Percentiles rank a stretch among this genome's conserved stretches.
Evolutionary conservation across 2,329 filamentous ascomycete genomes (phyloP).

Genomic region (Colletotrichum sansevieriae): DNA sequence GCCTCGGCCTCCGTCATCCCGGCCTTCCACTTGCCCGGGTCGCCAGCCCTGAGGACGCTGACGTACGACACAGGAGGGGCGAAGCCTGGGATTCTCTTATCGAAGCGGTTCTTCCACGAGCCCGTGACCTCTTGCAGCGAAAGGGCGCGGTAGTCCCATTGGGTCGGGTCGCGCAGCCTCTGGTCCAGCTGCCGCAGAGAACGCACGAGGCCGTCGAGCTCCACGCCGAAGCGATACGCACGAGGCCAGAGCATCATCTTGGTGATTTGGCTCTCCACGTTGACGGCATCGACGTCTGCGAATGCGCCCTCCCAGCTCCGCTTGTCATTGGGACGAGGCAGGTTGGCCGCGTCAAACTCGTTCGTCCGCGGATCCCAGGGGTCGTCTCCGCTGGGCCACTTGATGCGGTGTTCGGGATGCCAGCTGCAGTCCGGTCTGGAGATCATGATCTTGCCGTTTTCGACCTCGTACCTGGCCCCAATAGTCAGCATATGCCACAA

Average conservation of each 20-base stretch:
- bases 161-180: constrained; percentile 20
- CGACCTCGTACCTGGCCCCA: constrained; percentile 11
- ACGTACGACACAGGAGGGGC: constrained; percentile 43
- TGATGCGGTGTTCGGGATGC: constrained; percentile 51
- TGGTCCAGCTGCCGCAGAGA: constrained; percentile 23
- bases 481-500: neutral
- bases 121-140: constrained; percentile 34
- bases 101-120: constrained; percentile 36
- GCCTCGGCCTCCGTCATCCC: constrained; percentile 31
- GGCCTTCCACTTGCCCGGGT: constrained; percentile 45
- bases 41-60: constrained; percentile 51
- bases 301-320: constrained; percentile 45
- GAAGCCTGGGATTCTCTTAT: neutral
- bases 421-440: constrained; percentile 45
- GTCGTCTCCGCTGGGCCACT: constrained; percentile 44
- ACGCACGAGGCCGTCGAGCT: constrained; percentile 43
- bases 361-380: constrained; percentile 12
- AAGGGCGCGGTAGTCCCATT: constrained; percentile 37
- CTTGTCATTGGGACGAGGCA: constrained; percentile 9
- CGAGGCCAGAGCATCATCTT: constrained; percentile 50
- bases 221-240: constrained; percentile 56
- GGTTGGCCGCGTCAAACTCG: constrained; percentile 14
- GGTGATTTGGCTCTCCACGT: constrained; percentile 34
- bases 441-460: constrained; percentile 43
- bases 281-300: constrained; percentile 43